phyloP scores from a whole-genome alignment of 1,284 basidiomycete genomes.

The Cutaneotrichosporon mucoides region DNA sequence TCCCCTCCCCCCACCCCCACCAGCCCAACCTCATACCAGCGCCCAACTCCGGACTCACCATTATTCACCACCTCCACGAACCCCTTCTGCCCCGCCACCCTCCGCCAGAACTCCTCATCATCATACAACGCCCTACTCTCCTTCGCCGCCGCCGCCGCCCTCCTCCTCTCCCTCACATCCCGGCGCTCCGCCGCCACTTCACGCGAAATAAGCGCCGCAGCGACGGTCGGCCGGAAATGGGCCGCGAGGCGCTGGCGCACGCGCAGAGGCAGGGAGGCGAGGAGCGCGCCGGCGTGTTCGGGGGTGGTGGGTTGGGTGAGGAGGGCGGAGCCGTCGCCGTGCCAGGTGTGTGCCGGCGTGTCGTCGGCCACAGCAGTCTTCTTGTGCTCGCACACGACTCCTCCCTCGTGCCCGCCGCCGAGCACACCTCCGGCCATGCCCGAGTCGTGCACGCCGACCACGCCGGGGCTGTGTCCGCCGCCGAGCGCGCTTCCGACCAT shows the following conservation, averaged over 20 bases:
- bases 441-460: too few species aligned
- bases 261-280: constrained; percentile 69
- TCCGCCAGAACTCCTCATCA: constrained; percentile 70
- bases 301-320: not conserved
- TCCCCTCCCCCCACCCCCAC: too few species aligned
- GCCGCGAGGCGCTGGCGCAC: constrained; percentile 44
- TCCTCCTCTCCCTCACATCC: not conserved
- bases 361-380: too few species aligned
- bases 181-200: constrained; percentile 11
- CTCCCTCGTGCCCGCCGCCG: too few species aligned
- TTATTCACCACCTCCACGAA: constrained; percentile 58
- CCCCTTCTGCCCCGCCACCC: constrained; percentile 61
- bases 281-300: constrained; percentile 63
- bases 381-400: too few species aligned
- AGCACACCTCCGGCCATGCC: too few species aligned
- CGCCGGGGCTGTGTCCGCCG: too few species aligned
- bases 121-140: constrained; percentile 45
- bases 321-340: constrained; percentile 34
- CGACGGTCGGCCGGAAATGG: constrained; percentile 26
- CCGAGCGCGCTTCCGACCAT: too few species aligned
- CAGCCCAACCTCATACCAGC: too few species aligned
- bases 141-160: not conserved
- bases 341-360: not conserved
- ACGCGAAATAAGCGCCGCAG: constrained; percentile 15
- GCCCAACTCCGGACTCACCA: constrained; percentile 52